A percentile compares a stretch with the other conserved stretches of the same genome.
Conservation (phyloP, 2,329 filamentous ascomycete genomes). For the Bipolaris cookei region DNA sequence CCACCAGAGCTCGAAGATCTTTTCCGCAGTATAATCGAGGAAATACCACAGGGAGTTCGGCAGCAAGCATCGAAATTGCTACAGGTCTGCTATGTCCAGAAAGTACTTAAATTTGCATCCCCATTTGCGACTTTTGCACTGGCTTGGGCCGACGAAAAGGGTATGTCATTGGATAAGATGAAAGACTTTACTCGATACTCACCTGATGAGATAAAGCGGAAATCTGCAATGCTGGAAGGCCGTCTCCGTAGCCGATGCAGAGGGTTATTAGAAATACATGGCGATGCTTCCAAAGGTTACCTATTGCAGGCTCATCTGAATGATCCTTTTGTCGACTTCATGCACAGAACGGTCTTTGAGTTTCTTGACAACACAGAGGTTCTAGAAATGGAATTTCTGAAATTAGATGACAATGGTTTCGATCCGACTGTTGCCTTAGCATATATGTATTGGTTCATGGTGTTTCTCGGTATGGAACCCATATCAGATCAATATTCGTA, state of each 20-base stretch:
- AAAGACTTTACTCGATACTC: not conserved
- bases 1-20: not conserved
- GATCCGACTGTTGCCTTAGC: not conserved
- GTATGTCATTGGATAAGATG: not conserved
- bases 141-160: not conserved
- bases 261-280: not conserved
- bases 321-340: not conserved
- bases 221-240: not conserved
- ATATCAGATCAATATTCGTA: too few relatives aligned
- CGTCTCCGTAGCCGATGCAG: constrained; percentile 3
- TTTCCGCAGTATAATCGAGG: not conserved
- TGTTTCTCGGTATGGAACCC: not conserved
- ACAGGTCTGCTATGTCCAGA: not conserved
- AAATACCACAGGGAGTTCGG: not conserved
- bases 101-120: too few relatives aligned
- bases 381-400: not conserved
- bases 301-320: too few relatives aligned
- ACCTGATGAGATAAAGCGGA: not conserved
- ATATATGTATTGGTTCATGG: not conserved
- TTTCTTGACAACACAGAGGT: not conserved
- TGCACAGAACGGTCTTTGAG: constrained; percentile 3
- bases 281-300: not conserved
- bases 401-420: not conserved
- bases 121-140: not conserved
- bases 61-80: not conserved